Conservation (phyloP, 257 asterid genomes). For the Salvia miltiorrhiza region DNA sequence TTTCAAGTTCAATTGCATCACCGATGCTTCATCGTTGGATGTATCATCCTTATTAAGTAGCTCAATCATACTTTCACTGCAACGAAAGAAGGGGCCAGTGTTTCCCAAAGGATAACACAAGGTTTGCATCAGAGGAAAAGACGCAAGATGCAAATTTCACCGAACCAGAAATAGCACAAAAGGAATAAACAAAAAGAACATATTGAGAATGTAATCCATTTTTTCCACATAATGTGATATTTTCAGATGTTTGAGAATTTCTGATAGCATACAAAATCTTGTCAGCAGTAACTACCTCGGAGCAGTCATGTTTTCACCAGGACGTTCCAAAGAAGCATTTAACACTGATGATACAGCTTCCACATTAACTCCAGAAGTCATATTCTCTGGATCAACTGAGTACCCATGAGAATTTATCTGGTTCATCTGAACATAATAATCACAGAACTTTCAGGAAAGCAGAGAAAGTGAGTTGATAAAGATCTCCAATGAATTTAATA, state of each 20-base stretch:
- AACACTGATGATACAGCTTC: constrained; percentile 21
- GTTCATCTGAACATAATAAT: constrained; percentile 26
- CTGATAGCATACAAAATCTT: neutral
- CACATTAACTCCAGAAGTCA: constrained; percentile 27
- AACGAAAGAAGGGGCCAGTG: too few species aligned
- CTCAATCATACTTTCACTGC: constrained; percentile 36
- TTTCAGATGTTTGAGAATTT: neutral
- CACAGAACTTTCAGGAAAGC: neutral
- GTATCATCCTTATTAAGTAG: constrained; percentile 32
- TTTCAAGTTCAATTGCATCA: constrained; percentile 25
- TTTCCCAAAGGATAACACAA: neutral
- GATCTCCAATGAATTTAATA: neutral
- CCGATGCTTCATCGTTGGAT: constrained; percentile 31
- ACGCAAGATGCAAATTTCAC: neutral
- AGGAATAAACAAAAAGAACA: neutral
- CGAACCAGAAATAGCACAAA: neutral
- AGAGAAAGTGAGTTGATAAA: neutral
- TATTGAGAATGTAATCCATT: neutral
- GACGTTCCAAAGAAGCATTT: constrained; percentile 24
- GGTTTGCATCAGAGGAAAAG: neutral
- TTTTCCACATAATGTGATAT: neutral
- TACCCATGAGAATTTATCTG: constrained; percentile 22
- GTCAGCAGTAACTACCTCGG: constrained; percentile 29
- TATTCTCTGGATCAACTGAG: constrained; percentile 27
- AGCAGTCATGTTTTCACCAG: constrained; percentile 13